Conservation (phyloP, 805 yeast species). For the Kuraishia molischiana region DNA sequence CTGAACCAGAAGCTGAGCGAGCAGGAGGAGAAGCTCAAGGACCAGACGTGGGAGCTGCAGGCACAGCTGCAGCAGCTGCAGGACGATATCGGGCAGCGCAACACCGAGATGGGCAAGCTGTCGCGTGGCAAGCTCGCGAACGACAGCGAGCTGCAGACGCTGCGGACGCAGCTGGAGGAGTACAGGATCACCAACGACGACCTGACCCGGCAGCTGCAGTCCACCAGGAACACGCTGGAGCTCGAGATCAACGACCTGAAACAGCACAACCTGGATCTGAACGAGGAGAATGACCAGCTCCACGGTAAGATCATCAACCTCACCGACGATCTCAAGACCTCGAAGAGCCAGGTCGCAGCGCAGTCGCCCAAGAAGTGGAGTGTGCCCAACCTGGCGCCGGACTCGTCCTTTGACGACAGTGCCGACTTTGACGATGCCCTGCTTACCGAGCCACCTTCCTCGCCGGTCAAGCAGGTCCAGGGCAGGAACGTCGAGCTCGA, state of each 20-base stretch:
- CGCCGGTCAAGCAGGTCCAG: constrained; percentile 25
- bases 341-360: background rate
- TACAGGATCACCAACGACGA: constrained; percentile 27
- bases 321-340: background rate
- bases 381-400: constrained; percentile 4
- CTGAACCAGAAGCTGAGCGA: constrained; percentile 22
- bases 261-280: constrained; percentile 44
- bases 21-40: constrained; percentile 41
- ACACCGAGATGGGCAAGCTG: constrained; percentile 29
- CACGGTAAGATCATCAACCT: constrained; percentile 9
- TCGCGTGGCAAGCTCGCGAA: constrained; percentile 22
- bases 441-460: constrained; percentile 22
- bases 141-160: constrained; percentile 16
- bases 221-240: constrained; percentile 24
- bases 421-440: constrained; percentile 24
- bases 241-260: constrained; percentile 39
- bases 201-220: constrained; percentile 27
- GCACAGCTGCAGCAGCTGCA: constrained; percentile 33
- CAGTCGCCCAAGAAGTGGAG: background rate
- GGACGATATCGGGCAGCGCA: constrained; percentile 30
- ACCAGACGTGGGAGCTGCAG: constrained; percentile 59
- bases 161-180: constrained; percentile 40
- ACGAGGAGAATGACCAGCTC: constrained; percentile 59
- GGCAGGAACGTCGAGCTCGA: constrained; percentile 40
- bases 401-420: constrained; percentile 9